Evolutionary conservation across 805 yeast species (phyloP), one percentile per base, ranked within the genome.

Genomic region (Wickerhamomyces rabaulensis): DNA sequence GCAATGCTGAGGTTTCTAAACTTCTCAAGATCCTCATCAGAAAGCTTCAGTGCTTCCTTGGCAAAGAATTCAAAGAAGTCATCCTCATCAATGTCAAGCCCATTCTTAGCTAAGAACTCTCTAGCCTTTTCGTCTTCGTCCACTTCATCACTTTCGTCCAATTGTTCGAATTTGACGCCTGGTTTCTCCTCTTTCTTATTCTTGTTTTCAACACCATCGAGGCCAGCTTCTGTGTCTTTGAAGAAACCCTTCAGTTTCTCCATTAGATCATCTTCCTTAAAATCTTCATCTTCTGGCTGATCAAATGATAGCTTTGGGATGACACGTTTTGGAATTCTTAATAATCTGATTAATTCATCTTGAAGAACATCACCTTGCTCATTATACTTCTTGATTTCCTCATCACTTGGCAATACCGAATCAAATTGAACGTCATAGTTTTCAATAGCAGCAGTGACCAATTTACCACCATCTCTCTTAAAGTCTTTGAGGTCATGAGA

Each of bases 21-120:
- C 8, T 60, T 52, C 33, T 69, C 76, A 9, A 81, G 54, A 17
- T 78, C 76, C 6, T 70, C 74, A 16, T 73, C 70, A 0, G 69
- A 58, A 49, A 81, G 45, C 20, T 78, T 69, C 22, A 82, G 54
- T 0, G 81, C 87, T 26, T 80, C 76, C 46, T 72, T 71, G 12
- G 79, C 64, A 57, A 80, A 79, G 54, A 70, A 82, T 57, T 83
- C 89, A 53, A 82, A 78, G 56, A 83, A 83, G 55, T 83, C 88
- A 57, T 82, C 88, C 53, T 81, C 87, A 54, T 78, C 80, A 9
- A 82, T 76, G 44, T 69, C 76, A 16, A 70, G 58, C 10, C 65
- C 65, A 43, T 68, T 69, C 1, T 55, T 39, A n/a, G 57, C 47
- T 37, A 71, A 58, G 35, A 63, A 65, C 19, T 58, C 51, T 27